Percentiles rank a stretch among this genome's conserved stretches.
phyloP scores from a whole-genome alignment of 2,329 filamentous ascomycete genomes.

The Setomelanomma holmii region DNA sequence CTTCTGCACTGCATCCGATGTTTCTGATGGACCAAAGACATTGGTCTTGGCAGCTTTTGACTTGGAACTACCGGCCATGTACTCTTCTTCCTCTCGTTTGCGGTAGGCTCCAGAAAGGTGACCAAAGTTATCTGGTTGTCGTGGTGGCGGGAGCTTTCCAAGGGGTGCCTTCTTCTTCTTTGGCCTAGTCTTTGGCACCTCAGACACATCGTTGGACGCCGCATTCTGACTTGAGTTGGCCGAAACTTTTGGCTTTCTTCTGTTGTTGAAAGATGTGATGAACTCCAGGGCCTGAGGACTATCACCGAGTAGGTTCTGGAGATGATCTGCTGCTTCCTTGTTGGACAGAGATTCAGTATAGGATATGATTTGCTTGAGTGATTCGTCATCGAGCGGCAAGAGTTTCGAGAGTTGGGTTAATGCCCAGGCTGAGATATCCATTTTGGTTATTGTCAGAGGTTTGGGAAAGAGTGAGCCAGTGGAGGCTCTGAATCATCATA shows the following conservation, averaged over 20 bases:
- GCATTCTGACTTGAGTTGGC: slow-evolving; percentile 19
- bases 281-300: slow-evolving; percentile 77
- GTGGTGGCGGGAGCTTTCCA: slow-evolving; percentile 50
- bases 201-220: slow-evolving; percentile 29
- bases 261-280: slow-evolving; percentile 77
- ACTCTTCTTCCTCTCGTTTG: slow-evolving; percentile 78
- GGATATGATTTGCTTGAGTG: slow-evolving; percentile 81
- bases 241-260: slow-evolving; percentile 52
- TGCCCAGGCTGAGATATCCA: slow-evolving; percentile 62
- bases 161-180: slow-evolving; percentile 52
- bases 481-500: slow-evolving; percentile 29
- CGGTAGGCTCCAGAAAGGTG: slow-evolving; percentile 74
- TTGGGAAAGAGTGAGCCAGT: not conserved
- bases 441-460: slow-evolving; percentile 19
- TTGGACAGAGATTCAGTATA: slow-evolving; percentile 81
- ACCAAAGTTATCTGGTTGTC: slow-evolving; percentile 65
- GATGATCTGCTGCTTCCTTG: slow-evolving; percentile 79
- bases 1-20: slow-evolving; percentile 55
- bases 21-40: slow-evolving; percentile 58
- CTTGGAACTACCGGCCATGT: slow-evolving; percentile 62
- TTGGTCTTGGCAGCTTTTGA: slow-evolving; percentile 52
- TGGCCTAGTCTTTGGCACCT: slow-evolving; percentile 44
- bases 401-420: slow-evolving; percentile 77
- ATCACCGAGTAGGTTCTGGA: slow-evolving; percentile 87
- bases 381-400: slow-evolving; percentile 83